Percentiles rank a stretch among this genome's conserved stretches.
Evolutionary conservation across 75 land plant genomes (phyloP).

Genomic region (Selaginella tamariscina): DNA sequence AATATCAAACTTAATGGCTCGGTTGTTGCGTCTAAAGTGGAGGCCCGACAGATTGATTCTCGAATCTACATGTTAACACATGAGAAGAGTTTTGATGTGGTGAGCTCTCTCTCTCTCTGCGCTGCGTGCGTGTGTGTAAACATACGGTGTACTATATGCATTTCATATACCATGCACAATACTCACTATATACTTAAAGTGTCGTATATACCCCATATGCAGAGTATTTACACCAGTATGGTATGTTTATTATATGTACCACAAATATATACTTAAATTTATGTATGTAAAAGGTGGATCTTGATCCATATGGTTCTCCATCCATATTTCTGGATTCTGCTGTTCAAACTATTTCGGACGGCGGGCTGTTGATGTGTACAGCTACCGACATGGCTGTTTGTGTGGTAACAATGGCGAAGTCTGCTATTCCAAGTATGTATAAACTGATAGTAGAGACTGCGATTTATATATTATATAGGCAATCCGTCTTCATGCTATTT

Average conservation of each 20-base stretch:
- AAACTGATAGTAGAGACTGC: no score
- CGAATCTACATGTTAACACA: slow-evolving; percentile 91
- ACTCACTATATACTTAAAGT: not conserved
- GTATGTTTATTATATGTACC: not conserved
- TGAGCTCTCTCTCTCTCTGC: slow-evolving; percentile 23
- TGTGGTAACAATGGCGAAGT: slow-evolving; percentile 99
- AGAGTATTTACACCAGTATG: not conserved
- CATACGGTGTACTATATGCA: no score
- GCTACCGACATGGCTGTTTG: slow-evolving; percentile 99
- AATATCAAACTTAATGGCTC: slow-evolving; percentile 94
- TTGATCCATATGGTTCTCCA: slow-evolving; percentile 98
- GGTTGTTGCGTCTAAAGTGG: slow-evolving; percentile 69
- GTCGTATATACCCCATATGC: not conserved
- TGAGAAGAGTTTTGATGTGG: slow-evolving; percentile 93
- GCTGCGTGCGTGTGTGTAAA: no score
- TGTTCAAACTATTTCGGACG: slow-evolving; percentile 84
- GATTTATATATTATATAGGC: no score
- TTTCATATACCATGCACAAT: no score
- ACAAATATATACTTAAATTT: not conserved
- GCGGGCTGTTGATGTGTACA: slow-evolving; percentile 92
- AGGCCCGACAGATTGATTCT: slow-evolving; percentile 82
- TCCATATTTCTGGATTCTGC: slow-evolving; percentile 94
- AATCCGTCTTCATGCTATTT: not conserved
- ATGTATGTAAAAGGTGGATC: slow-evolving; percentile 55
- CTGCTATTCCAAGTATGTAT: slow-evolving; percentile 90